These are phyloP conservation scores for Lactarius deliciosus DNA, from an alignment of 768 basidiomycete genomes.

Conservation along the genomic window DNA sequence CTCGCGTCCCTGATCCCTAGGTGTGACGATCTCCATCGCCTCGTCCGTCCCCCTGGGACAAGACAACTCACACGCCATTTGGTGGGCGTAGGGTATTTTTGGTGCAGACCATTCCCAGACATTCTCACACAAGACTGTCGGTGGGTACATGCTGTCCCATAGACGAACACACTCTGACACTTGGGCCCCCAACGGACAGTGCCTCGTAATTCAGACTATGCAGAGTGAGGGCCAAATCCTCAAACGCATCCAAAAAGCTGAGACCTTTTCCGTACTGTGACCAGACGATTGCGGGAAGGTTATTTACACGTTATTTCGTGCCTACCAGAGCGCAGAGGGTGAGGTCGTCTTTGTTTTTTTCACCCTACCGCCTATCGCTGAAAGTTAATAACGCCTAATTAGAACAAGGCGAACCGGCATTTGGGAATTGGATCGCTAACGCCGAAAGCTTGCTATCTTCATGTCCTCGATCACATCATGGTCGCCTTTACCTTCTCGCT, in stretches of 20 bases:
- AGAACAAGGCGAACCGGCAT: constrained; percentile 5
- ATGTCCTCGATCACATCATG: neutral
- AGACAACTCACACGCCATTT: neutral
- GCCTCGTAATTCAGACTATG: neutral
- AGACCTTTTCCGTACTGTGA: neutral
- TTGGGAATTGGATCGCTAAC: constrained; percentile 6
- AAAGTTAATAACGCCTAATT: neutral
- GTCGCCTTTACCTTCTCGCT: constrained; percentile 11
- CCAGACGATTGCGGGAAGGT: constrained; percentile 2
- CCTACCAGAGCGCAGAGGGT: constrained; percentile 3
- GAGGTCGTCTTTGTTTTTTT: neutral
- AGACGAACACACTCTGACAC: neutral
- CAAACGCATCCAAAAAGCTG: neutral
- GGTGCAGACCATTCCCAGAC: neutral
- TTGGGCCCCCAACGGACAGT: neutral
- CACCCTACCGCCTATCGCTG: neutral
- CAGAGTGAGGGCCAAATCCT: neutral
- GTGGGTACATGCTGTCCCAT: neutral
- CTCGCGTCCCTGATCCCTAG: neutral
- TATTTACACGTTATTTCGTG: neutral
- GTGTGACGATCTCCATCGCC: neutral
- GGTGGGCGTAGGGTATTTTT: neutral
- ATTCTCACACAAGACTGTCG: neutral
- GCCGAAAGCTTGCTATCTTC: constrained; percentile 1
- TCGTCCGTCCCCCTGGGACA: neutral